Conservation (phyloP, 768 basidiomycete genomes). For the Rhodosporidiobolus sp. region DNA sequence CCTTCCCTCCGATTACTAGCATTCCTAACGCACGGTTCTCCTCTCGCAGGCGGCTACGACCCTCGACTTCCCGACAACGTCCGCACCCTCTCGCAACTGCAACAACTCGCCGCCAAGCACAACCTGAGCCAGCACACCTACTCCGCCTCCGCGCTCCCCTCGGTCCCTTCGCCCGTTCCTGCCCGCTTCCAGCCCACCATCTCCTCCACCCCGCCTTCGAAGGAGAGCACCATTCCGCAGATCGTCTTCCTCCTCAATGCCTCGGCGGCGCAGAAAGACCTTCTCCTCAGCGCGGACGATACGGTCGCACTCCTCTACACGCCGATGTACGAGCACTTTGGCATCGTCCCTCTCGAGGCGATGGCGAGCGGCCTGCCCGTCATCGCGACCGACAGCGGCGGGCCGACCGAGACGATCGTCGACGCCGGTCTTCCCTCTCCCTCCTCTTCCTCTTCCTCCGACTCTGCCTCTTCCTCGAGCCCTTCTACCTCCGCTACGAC, state of each 20-base stretch:
- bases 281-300: constrained; percentile 68
- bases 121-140: constrained; percentile 54
- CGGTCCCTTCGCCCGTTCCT: constrained; percentile 4
- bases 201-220: constrained; percentile 13
- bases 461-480: neutral
- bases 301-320: constrained; percentile 79
- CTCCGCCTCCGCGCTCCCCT: constrained; percentile 18
- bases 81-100: constrained; percentile 60
- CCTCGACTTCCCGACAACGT: constrained; percentile 80
- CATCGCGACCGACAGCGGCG: constrained; percentile 75
- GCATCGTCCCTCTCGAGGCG: constrained; percentile 90
- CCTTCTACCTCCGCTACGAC: constrained; percentile 53
- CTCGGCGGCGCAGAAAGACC: constrained; percentile 74
- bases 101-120: constrained; percentile 58
- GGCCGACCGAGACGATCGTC: constrained; percentile 85
- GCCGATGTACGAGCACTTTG: constrained; percentile 92
- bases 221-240: constrained; percentile 54
- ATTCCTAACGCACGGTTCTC: neutral
- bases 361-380: constrained; percentile 91
- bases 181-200: constrained; percentile 34
- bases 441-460: constrained; percentile 12
- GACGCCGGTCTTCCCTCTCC: constrained; percentile 47
- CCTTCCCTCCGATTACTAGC: neutral
- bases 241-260: constrained; percentile 91
- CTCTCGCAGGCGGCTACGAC: constrained; percentile 75